A percentile compares a stretch with the other conserved stretches of the same genome.
Conservation (phyloP, 495 filamentous ascomycete species). For the Ramalina intermedia region DNA sequence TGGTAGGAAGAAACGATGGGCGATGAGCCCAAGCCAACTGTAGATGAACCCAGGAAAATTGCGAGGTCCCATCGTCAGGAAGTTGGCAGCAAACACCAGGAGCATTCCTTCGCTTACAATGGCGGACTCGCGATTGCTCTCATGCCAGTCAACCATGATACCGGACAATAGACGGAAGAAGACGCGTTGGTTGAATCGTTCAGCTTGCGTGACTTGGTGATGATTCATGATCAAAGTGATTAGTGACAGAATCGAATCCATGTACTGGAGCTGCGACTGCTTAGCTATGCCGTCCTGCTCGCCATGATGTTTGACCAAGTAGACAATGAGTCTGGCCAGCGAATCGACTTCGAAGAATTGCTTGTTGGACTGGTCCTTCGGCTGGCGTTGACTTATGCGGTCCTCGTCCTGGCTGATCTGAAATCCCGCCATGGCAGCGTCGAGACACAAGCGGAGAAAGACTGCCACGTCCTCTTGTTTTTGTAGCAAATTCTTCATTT, state of each 20-base stretch:
- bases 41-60: constrained; percentile 71
- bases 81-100: constrained; percentile 55
- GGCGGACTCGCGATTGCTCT: constrained; percentile 19
- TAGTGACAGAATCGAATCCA: constrained; percentile 61
- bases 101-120: constrained; percentile 54
- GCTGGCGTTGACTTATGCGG: constrained; percentile 41
- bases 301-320: constrained; percentile 56
- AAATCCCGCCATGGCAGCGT: constrained; percentile 44
- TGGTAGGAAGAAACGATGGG: constrained; percentile 80
- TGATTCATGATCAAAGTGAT: constrained; percentile 70
- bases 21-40: constrained; percentile 67
- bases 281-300: constrained; percentile 43
- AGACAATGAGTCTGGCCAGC: constrained; percentile 68
- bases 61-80: constrained; percentile 59
- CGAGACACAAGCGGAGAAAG: constrained; percentile 73
- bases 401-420: constrained; percentile 44
- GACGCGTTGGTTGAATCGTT: constrained; percentile 71
- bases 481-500: constrained; percentile 52
- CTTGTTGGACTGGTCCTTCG: constrained; percentile 43
- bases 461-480: constrained; percentile 56
- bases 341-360: constrained; percentile 67
- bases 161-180: constrained; percentile 87
- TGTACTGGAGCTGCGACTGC: constrained; percentile 44
- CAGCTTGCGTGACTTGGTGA: constrained; percentile 68
- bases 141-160: constrained; percentile 57